Evolutionary conservation across 306 rosid species (phyloP), one percentile per base, ranked within the genome.

Genomic region (Psophocarpus tetragonolobus): DNA sequence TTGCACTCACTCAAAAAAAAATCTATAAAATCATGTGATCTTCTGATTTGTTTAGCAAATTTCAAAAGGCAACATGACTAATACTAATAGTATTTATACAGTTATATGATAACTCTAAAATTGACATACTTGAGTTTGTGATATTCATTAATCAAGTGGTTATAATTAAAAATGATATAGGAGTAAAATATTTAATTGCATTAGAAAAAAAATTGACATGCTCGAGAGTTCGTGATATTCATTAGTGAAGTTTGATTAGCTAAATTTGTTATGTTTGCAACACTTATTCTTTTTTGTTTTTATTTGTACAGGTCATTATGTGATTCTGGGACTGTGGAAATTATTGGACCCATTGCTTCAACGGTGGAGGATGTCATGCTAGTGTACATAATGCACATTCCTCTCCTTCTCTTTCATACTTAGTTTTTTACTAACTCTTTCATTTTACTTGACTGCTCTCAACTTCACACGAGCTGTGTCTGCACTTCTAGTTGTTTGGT

Each of bases 271-370:
- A 9, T 63, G 24, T 68, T 13, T 79, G 75, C 71, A 66, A 20
- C 35, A 33, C 18, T 23, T 38, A 8, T 54, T 20, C 3, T 63
- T 29, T 71, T 45, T 73, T 41, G 73, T 62, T 68, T 82, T n/a
- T n/a, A 54, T 60, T 84, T 80, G n/a, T n/a, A 67, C 86, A 94
- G 98, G 73, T 88, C 97, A 81, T 54, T 89, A 39, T 94, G 98
- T 83, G 96, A 84, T 74, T 20, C 83, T 68, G 98, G 98, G 64
- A 94, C 98, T 15, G 92, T 92, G 85, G 98, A 94, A 86, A 86
- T 94, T 87, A 89, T 94, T 79, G 98, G 98, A 74, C 98, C 98
- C 65, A 88, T 94, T 78, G 92, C 98, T 18, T 89, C 98, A 36
- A 53, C 97, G 2, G 92, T 94, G 85, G 98, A 94, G 83, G 98